Evolutionary conservation across 176 grass and related monocot genomes (phyloP).

Genomic region (Cenchrus fungigraminus): DNA sequence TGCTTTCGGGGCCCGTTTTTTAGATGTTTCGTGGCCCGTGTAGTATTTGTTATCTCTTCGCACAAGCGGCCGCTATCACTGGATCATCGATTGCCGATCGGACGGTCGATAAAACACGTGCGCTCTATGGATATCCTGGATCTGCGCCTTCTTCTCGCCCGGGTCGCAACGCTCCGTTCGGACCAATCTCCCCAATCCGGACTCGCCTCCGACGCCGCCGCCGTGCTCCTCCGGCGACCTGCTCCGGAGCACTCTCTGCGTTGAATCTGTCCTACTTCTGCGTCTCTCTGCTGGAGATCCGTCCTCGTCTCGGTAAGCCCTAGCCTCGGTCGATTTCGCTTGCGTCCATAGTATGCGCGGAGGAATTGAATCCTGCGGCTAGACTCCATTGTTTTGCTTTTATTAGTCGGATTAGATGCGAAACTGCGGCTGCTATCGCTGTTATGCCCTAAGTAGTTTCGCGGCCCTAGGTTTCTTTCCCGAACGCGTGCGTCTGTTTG

Average conservation of each 20-base stretch:
- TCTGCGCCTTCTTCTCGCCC: constrained; percentile 22
- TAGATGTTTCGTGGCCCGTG: not conserved
- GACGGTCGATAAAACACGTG: not conserved
- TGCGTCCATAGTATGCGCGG: not conserved
- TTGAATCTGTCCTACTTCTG: not conserved
- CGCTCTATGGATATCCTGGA: not conserved
- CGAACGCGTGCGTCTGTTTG: not conserved
- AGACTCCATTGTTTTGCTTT: not conserved
- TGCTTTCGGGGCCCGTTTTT: not conserved
- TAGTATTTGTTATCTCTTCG: not conserved
- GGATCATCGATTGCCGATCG: constrained; percentile 8
- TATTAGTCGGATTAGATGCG: not conserved
- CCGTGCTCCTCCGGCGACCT: constrained; percentile 3
- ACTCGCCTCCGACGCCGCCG: not conserved
- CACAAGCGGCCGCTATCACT: not conserved
- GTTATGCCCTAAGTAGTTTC: not conserved
- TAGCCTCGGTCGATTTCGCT: not conserved
- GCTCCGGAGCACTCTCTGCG: not conserved
- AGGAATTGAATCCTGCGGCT: not conserved
- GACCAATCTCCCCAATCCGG: constrained; percentile 30
- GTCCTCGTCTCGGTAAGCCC: constrained; percentile 39
- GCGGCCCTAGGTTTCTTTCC: constrained; percentile 28
- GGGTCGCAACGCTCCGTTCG: not conserved
- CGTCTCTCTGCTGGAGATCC: constrained; percentile 1
- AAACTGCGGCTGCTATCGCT: not conserved